Conservation (phyloP, 2,329 filamentous ascomycete species). For the Cucurbitaria berberidis region DNA sequence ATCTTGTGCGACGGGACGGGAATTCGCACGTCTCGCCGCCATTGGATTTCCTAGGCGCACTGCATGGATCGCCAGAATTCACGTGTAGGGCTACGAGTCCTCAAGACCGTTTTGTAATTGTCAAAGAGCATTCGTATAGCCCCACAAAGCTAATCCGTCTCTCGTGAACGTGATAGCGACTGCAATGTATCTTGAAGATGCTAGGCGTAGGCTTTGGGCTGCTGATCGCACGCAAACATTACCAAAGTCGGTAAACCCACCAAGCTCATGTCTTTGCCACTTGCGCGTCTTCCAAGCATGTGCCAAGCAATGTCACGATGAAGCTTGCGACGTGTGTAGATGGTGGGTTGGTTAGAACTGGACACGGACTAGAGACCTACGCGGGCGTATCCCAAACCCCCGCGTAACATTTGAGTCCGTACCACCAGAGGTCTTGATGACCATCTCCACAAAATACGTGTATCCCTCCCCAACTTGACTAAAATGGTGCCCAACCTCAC, state of each 20-base stretch:
- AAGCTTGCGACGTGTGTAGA: background rate
- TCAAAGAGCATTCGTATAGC: background rate
- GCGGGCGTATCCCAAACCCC: constrained; percentile 11
- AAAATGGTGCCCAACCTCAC: no score
- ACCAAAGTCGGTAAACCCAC: background rate
- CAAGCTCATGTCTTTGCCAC: background rate
- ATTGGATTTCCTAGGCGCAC: background rate
- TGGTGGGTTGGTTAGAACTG: background rate
- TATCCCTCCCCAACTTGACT: no score
- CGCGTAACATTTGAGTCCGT: constrained; percentile 1
- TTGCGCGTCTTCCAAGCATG: background rate
- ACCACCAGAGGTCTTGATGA: background rate
- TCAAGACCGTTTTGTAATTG: background rate
- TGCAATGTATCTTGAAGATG: background rate
- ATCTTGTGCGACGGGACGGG: constrained; percentile 8
- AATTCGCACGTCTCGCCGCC: constrained; percentile 16
- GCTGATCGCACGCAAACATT: background rate
- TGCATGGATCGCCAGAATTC: background rate
- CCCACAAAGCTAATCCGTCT: background rate
- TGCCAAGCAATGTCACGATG: constrained; percentile 3
- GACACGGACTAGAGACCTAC: constrained; percentile 12
- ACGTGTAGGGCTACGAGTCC: constrained; percentile 1
- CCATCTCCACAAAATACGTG: background rate
- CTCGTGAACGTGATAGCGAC: background rate
- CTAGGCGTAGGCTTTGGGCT: background rate